Base-by-base conservation (phyloP, 179 eudicot species). In the Carnegiea gigantea region DNA sequence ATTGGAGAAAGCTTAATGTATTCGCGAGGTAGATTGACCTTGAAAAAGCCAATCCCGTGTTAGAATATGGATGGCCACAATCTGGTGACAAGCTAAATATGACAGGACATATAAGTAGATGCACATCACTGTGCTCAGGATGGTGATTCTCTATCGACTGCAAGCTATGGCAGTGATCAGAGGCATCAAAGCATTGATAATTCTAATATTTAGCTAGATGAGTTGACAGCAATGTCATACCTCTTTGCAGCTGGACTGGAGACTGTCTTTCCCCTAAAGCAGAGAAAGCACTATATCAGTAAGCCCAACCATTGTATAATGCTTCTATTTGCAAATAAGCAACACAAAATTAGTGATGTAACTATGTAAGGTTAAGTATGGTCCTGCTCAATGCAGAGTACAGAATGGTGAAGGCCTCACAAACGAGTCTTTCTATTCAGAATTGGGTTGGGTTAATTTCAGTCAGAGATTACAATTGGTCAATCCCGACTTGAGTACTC, bases 21-120 rank as follows among this genome's bases (percentile, higher is more conserved):
- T 83, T 93, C 98, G 7, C 98, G 92, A 74, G 98, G 90, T 75
- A 95, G 85, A 77, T 90, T 89, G 57, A 95, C 97, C 98, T 95
- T 84, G 62, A 86, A 48, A 49, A 78, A 83, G 36, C 74, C 43
- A 54, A 59, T 4, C 49, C 60, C 36, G 62, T 21, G 44, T 75
- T 21, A 79, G 57, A 78, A 51, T 9, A 51, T 17, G 57, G 15
- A 3, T 51, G 0, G 17, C 17, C 57, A 51, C 57, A 9, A 51
- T 11, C 14, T 51, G 9, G 4, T 51, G 17, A 51, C 57, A 51
- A 10, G 57, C 10, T 5, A 9, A 51, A 51, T 51, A 11, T 51
- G 57, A 51, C 15, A 51, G 57, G 17, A 17, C 18, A 51, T 0
- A 11, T 6, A 57, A 57, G 5, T 18, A 15, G 62, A 15, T 57